A percentile compares a stretch with the other conserved stretches of the same genome.
Conservation (phyloP, 352 stramenopile genomes). For the Phytophthora podocarpi region DNA sequence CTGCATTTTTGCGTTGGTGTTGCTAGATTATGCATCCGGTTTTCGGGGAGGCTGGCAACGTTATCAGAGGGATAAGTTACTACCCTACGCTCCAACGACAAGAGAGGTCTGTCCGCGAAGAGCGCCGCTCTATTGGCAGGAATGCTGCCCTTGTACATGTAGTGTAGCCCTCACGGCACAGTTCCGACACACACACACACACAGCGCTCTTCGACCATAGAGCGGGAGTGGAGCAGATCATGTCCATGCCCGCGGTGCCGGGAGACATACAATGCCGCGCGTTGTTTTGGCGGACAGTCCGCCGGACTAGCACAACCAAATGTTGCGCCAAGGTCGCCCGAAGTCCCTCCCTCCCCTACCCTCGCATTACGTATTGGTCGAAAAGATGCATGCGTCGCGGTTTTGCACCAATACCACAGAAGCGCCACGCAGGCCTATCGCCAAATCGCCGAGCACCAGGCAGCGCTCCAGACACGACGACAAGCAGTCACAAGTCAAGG, state of each 20-base stretch:
- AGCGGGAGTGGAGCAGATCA: constrained; percentile 10
- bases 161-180: not conserved
- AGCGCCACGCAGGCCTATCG: constrained; percentile 12
- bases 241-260: constrained; percentile 5
- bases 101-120: not conserved
- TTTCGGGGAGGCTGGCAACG: constrained; percentile 5
- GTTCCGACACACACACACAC: not conserved
- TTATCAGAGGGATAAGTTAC: constrained; percentile 2
- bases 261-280: too few relatives aligned
- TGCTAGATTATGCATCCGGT: not conserved
- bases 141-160: not conserved
- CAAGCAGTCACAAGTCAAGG: not conserved
- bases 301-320: not conserved
- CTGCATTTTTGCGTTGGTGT: constrained; percentile 9
- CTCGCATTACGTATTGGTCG: constrained; percentile 18
- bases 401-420: constrained; percentile 4
- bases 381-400: not conserved
- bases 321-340: constrained; percentile 9
- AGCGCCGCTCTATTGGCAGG: not conserved
- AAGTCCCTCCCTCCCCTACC: constrained; percentile 7
- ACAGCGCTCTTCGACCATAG: constrained; percentile 11
- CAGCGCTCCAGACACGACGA: not conserved
- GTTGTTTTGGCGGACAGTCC: constrained; percentile 6
- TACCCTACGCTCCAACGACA: constrained; percentile 7
- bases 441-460: constrained; percentile 7